Evolutionary conservation across 306 rosid genomes (phyloP), one percentile per base, ranked within the genome.

Genomic region (Sechiopsis laciniata): DNA sequence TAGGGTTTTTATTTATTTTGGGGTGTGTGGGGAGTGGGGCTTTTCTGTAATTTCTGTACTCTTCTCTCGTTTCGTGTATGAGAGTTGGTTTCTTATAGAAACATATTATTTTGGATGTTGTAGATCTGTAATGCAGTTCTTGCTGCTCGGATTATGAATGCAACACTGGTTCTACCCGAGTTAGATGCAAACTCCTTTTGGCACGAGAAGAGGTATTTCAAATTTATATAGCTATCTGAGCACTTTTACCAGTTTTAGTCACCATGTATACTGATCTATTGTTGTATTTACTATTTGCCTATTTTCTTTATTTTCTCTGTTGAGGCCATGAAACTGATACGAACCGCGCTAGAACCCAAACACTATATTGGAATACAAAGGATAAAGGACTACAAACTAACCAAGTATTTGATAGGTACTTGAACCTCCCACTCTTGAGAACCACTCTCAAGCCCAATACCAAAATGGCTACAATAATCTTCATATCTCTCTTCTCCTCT

Each of bases 111-210:
- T 78, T 79, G 77, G 80, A 77, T 81, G 77, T 61, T 76, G 48
- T 79, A 95, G 99, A 91, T 95, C 17, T 95, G 97, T 67, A 91
- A 89, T 88, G 99, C 97, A 6, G 99, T 95, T 84, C 92, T 91
- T 74, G 99, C 99, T 69, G 97, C 99, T 35, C 87, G 99, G 74
- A 95, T 95, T 78, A 91, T 95, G 99, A 95, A 95, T 84, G 97
- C 97, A 55, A 88, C 95, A 20, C 85, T 95, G 37, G 92, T 95
- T 73, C 86, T 95, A 17, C 99, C 99, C 0, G 97, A 95, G 77
- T 85, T 95, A 89, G 99, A 91, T 55, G 89, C 97, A 29, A 91
- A 91, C 88, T 95, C 97, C 72, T 95, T 86, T 77, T 95, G 99
- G 99, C 99, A 82, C 29, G 97, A 95, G 77, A 93, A 91, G 72